A percentile compares a stretch with the other conserved stretches of the same genome.
Conservation (phyloP, 148 eudicot species). For the Fagopyrum tataricum region DNA sequence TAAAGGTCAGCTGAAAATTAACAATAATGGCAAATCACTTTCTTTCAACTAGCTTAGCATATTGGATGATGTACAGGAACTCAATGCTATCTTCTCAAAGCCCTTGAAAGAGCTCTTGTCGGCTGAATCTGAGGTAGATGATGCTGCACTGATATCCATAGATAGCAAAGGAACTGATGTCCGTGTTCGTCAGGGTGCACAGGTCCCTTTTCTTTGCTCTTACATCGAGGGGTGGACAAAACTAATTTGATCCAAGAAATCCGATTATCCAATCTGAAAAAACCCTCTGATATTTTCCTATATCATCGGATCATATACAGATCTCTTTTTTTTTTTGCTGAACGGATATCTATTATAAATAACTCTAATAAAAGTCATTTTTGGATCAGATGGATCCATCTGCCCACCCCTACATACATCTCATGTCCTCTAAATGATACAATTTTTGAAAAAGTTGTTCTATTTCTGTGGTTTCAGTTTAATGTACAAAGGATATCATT, state of each 20-base stretch:
- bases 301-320: no score
- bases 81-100: slow-evolving; percentile 84
- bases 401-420: neutral
- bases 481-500: slow-evolving; percentile 88
- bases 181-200: slow-evolving; percentile 92
- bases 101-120: slow-evolving; percentile 80
- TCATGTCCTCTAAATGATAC: neutral
- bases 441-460: no score
- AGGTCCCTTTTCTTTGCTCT: slow-evolving; percentile 30
- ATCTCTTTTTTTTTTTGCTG: no score
- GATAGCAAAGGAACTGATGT: slow-evolving; percentile 94
- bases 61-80: slow-evolving; percentile 39
- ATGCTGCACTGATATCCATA: slow-evolving; percentile 89
- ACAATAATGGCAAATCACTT: neutral
- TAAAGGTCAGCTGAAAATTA: slow-evolving; percentile 47
- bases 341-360: no score
- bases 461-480: slow-evolving; percentile 37
- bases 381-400: no score
- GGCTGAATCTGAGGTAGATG: slow-evolving; percentile 73
- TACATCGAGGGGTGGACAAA: no score
- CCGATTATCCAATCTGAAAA: no score
- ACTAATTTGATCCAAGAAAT: no score
- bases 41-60: neutral
- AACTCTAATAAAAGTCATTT: no score
- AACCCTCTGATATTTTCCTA: no score